phyloP scores from a whole-genome alignment of 306 rosid species.

The Gynostemma pentaphyllum region DNA sequence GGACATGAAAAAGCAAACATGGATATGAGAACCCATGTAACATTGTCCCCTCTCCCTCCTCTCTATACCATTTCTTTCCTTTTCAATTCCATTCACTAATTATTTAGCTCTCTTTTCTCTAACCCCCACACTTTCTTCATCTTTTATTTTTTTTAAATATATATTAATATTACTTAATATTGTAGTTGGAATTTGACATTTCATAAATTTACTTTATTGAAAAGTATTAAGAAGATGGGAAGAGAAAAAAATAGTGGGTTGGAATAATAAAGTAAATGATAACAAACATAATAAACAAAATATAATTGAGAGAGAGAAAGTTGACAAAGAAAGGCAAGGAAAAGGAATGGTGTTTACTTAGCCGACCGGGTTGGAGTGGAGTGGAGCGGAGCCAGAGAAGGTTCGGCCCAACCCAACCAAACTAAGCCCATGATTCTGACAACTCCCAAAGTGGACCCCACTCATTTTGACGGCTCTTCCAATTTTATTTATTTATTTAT shows the following conservation, averaged over 20 bases:
- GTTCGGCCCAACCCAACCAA: neutral
- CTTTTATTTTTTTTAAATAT: too few relatives aligned
- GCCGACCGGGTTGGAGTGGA: too few relatives aligned
- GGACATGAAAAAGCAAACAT: conserved; percentile 9
- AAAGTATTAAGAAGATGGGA: neutral
- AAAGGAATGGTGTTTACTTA: neutral
- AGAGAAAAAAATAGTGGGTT: conserved; percentile 1
- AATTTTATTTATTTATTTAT: too few relatives aligned
- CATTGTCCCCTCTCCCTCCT: neutral
- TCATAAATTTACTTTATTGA: too few relatives aligned
- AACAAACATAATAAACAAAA: conserved; percentile 1
- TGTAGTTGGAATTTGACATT: too few relatives aligned
- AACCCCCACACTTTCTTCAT: too few relatives aligned
- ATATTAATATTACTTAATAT: neutral
- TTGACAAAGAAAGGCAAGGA: conserved; percentile 8
- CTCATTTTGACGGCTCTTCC: too few relatives aligned
- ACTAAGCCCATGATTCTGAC: conserved; percentile 6
- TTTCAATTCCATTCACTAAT: neutral
- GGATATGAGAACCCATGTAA: conserved; percentile 7
- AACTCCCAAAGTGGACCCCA: conserved; percentile 5
- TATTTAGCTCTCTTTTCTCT: too few relatives aligned
- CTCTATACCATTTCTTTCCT: neutral
- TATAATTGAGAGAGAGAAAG: neutral
- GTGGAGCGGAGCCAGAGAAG: neutral
- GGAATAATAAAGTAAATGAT: conserved; percentile 8